Percentiles rank a stretch among this genome's conserved stretches.
Evolutionary conservation across 2,329 filamentous ascomycete genomes (phyloP).

Genomic region (Achaetomium macrosporum): DNA sequence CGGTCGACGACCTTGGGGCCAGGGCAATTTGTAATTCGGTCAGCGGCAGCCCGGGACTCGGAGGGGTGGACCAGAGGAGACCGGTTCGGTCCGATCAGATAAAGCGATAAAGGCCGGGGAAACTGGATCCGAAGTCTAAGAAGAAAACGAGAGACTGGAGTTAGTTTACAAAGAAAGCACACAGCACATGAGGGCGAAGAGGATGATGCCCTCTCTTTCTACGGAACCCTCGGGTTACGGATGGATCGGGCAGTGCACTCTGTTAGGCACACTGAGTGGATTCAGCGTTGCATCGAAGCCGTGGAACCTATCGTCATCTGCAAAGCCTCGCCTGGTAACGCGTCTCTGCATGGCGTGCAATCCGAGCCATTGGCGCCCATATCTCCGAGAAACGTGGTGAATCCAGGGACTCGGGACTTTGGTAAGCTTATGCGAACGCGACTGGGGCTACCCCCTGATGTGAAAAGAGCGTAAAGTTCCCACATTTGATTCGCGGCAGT

Average conservation of each 20-base stretch:
- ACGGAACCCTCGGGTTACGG: neutral
- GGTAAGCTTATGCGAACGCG: conserved; percentile 1
- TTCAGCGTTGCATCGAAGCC: conserved; percentile 4
- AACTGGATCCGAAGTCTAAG: too few relatives aligned
- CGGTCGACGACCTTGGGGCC: neutral
- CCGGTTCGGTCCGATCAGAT: too few relatives aligned
- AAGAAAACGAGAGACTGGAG: too few relatives aligned
- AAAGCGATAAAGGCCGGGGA: too few relatives aligned
- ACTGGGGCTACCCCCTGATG: neutral
- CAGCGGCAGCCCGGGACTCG: neutral
- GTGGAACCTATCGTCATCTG: neutral
- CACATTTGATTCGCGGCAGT: neutral
- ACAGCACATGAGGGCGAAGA: neutral
- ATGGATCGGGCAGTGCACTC: neutral
- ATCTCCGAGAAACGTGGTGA: neutral
- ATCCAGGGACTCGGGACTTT: neutral
- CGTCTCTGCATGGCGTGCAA: neutral
- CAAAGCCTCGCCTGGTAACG: neutral
- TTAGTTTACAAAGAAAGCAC: neutral
- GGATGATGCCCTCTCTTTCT: neutral
- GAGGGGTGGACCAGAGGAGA: too few relatives aligned
- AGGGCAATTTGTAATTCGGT: neutral
- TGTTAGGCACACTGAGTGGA: neutral
- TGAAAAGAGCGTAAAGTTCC: neutral
- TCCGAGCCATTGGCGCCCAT: neutral